phyloP scores from a whole-genome alignment of 805 yeast species.

The Blastobotrys muscicola region DNA sequence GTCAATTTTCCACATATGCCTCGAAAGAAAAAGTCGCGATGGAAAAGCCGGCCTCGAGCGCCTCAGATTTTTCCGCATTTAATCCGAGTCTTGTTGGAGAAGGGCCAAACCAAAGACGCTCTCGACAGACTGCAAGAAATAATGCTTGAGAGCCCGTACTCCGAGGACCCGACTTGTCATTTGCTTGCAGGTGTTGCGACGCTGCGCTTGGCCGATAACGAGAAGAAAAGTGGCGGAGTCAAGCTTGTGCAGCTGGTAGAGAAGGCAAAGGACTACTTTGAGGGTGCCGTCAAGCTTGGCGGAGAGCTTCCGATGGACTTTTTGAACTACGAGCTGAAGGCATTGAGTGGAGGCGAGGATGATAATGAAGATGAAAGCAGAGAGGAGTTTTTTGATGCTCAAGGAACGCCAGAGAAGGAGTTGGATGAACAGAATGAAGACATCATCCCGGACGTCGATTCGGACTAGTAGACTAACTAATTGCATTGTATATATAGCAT shows the following conservation, averaged over 20 bases:
- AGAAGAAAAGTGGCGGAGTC: background rate
- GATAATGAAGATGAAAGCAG: background rate
- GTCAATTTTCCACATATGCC: conserved; percentile 11
- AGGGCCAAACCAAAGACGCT: conserved; percentile 11
- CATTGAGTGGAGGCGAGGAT: background rate
- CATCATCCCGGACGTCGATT: too few species aligned
- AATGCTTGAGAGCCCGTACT: conserved; percentile 13
- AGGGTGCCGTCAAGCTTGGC: conserved; percentile 11
- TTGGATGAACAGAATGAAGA: background rate
- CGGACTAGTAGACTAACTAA: background rate
- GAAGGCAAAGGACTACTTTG: conserved; percentile 11
- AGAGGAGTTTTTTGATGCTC: background rate
- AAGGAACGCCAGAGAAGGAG: background rate
- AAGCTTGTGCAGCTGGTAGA: conserved; percentile 2
- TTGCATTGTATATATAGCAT: too few species aligned
- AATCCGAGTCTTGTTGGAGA: conserved; percentile 12
- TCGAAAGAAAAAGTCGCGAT: background rate
- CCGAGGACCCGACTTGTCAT: conserved; percentile 14
- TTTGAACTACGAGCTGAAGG: conserved; percentile 10
- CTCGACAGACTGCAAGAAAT: conserved; percentile 15
- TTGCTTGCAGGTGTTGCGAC: conserved; percentile 16
- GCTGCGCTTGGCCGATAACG: conserved; percentile 11
- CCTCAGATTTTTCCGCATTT: conserved; percentile 9
- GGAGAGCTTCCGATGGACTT: conserved; percentile 16
- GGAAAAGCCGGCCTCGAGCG: conserved; percentile 7